phyloP scores from a whole-genome alignment of 1,284 basidiomycete genomes.

The Gomphus sp. region DNA sequence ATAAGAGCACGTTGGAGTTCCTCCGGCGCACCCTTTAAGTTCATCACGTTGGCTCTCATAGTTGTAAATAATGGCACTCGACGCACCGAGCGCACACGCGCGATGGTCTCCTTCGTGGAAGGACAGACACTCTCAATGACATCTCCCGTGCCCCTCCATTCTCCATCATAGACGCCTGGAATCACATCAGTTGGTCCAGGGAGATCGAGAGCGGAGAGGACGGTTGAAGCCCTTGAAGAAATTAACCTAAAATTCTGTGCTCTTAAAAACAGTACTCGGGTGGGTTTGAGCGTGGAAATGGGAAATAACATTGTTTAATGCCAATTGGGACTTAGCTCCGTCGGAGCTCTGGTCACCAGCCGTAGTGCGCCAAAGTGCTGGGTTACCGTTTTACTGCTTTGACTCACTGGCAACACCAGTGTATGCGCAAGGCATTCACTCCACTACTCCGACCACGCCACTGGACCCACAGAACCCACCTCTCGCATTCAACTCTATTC shows the following conservation, averaged over 20 bases:
- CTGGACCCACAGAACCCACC: background rate
- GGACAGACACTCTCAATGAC: conserved; percentile 62
- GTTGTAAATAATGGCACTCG: background rate
- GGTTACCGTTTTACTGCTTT: background rate
- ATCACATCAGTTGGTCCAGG: conserved; percentile 39
- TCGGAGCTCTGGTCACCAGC: no score
- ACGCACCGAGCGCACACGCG: conserved; percentile 54
- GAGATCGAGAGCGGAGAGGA: conserved; percentile 58
- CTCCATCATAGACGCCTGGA: conserved; percentile 68
- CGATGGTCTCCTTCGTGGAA: conserved; percentile 68
- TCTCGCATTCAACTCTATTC: background rate
- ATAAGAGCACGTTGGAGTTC: conserved; percentile 60
- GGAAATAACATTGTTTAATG: background rate
- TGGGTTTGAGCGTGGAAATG: background rate
- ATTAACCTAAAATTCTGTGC: background rate
- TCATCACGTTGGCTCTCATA: background rate
- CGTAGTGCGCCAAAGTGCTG: background rate
- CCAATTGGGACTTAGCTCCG: no score
- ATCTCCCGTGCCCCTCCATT: conserved; percentile 71
- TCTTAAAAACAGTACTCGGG: background rate
- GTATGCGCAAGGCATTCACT: background rate
- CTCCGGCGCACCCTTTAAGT: conserved; percentile 47
- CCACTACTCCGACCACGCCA: background rate
- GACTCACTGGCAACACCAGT: background rate
- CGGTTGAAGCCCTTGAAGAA: conserved; percentile 39